A percentile compares a stretch with the other conserved stretches of the same genome.
phyloP scores from a whole-genome alignment of 441 rosid species.

The Syzygium malaccense region DNA sequence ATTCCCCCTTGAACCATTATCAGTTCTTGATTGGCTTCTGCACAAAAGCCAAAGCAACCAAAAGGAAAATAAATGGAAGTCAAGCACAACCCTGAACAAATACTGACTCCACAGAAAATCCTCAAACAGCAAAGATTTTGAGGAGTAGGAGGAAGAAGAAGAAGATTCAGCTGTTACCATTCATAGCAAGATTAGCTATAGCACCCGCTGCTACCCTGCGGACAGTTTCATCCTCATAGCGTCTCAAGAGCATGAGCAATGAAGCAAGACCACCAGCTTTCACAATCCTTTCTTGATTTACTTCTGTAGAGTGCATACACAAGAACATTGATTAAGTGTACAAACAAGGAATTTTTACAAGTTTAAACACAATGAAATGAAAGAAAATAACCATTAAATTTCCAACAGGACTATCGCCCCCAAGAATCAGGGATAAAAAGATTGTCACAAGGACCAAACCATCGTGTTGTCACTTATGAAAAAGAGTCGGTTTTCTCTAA shows the following conservation, averaged over 20 bases:
- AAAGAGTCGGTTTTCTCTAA: neutral
- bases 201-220: constrained; percentile 18
- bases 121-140: neutral
- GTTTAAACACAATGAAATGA: neutral
- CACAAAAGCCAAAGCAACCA: neutral
- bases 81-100: neutral
- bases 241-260: constrained; percentile 12
- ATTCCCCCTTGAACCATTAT: constrained; percentile 17
- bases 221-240: constrained; percentile 16
- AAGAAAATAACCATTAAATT: neutral
- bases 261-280: constrained; percentile 15
- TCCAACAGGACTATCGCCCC: neutral
- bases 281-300: constrained; percentile 13
- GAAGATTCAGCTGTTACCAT: neutral
- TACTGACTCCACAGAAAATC: neutral
- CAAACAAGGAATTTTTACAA: neutral
- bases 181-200: constrained; percentile 16
- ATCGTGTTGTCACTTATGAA: neutral
- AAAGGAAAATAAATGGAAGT: neutral
- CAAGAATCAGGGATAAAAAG: neutral
- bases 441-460: neutral
- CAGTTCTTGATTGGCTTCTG: constrained; percentile 16
- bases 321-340: neutral
- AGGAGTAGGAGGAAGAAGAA: neutral
- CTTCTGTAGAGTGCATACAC: constrained; percentile 2